Percentiles rank a stretch among this genome's conserved stretches.
Evolutionary conservation across 2,329 filamentous ascomycete species (phyloP).

Genomic region (Lachnellula occidentalis): DNA sequence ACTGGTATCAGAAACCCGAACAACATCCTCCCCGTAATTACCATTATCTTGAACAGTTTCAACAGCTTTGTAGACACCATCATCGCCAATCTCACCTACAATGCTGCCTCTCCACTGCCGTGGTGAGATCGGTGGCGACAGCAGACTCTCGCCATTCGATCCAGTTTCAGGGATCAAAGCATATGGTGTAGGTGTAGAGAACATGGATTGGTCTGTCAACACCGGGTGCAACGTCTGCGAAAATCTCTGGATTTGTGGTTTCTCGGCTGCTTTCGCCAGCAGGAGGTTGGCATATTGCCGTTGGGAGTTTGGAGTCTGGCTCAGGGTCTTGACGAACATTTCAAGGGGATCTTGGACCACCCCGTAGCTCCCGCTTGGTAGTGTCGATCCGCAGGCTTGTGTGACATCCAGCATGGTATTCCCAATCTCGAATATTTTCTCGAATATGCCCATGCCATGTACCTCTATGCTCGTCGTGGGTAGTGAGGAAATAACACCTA

Average conservation of each 20-base stretch:
- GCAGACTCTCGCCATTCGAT: background rate
- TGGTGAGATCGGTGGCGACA: background rate
- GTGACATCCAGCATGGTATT: slow-evolving; percentile 41
- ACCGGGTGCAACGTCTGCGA: slow-evolving; percentile 10
- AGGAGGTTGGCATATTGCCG: slow-evolving; percentile 40
- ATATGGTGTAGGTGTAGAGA: background rate
- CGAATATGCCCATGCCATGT: slow-evolving; percentile 45
- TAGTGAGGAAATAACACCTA: slow-evolving; percentile 38
- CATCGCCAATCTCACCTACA: slow-evolving; percentile 21
- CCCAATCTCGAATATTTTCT: slow-evolving; percentile 45
- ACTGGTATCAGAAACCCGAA: slow-evolving; percentile 3
- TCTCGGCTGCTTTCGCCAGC: slow-evolving; percentile 37
- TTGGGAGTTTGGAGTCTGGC: slow-evolving; percentile 40
- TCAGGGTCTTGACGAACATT: slow-evolving; percentile 40
- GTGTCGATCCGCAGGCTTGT: slow-evolving; percentile 28
- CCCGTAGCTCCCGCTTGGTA: slow-evolving; percentile 23
- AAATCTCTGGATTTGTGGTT: slow-evolving; percentile 30
- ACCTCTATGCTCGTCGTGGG: slow-evolving; percentile 40
- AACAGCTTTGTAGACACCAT: slow-evolving; percentile 4
- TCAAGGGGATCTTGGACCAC: slow-evolving; percentile 38
- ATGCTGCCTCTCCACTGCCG: slow-evolving; percentile 22
- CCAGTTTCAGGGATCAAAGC: background rate
- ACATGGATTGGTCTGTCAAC: slow-evolving; percentile 1
- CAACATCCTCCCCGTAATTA: background rate
- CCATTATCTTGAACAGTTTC: background rate